Evolutionary conservation across 2,329 filamentous ascomycete species (phyloP).

Genomic region (Pseudocercospora fuligena): DNA sequence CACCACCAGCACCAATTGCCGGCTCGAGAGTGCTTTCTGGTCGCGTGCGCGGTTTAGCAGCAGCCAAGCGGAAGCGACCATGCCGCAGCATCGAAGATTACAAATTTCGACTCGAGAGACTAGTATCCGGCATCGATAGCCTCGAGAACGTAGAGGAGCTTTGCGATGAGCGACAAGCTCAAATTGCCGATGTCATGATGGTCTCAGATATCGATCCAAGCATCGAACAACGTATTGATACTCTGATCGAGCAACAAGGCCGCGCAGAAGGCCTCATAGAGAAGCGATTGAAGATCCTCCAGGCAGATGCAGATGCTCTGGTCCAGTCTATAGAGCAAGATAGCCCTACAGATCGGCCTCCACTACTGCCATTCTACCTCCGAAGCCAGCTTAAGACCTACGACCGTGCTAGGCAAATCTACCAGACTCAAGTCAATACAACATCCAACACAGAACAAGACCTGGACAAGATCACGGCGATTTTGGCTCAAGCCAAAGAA

Average conservation of each 20-base stretch:
- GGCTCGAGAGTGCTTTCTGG: background rate
- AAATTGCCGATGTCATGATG: background rate
- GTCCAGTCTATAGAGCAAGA: background rate
- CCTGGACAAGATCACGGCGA: background rate
- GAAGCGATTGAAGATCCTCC: background rate
- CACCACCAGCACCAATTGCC: background rate
- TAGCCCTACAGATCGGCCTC: background rate
- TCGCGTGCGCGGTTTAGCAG: background rate
- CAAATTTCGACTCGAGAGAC: background rate
- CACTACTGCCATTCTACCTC: background rate
- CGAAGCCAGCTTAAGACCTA: background rate
- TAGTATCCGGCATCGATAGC: constrained; percentile 7
- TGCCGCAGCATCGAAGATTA: constrained; percentile 11
- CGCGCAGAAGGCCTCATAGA: background rate
- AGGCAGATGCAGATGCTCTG: background rate
- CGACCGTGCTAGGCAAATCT: background rate
- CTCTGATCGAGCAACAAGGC: background rate
- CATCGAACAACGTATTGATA: background rate
- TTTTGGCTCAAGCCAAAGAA: background rate
- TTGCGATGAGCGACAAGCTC: background rate
- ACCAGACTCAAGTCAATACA: background rate
- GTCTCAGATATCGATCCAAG: background rate
- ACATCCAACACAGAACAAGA: background rate
- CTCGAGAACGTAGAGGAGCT: constrained; percentile 3
- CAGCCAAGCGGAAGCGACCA: background rate